Conservation (phyloP, 768 basidiomycete species). For the Mrakia frigida region DNA sequence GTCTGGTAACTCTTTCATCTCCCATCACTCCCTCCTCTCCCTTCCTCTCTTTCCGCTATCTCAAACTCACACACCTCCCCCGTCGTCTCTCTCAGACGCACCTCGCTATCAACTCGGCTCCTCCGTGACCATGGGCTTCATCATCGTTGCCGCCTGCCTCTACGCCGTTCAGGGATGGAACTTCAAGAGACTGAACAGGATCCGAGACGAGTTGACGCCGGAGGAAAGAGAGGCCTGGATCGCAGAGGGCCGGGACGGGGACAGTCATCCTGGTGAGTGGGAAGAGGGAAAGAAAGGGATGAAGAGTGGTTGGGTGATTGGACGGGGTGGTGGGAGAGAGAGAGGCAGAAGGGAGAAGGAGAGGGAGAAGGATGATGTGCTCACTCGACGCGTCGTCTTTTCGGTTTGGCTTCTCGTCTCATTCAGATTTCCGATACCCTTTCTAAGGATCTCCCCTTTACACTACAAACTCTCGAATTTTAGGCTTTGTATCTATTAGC, state of each 20-base stretch:
- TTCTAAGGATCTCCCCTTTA: no score
- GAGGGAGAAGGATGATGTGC: slow-evolving; percentile 16
- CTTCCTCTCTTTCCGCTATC: neutral
- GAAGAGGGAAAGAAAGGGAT: neutral
- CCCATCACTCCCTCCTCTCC: neutral
- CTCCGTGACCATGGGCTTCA: slow-evolving; percentile 4
- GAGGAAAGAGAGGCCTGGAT: neutral
- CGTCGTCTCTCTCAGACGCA: neutral
- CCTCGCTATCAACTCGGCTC: neutral
- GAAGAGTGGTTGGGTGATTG: neutral
- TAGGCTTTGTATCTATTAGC: no score
- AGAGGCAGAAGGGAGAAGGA: slow-evolving; percentile 29
- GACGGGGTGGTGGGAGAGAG: neutral
- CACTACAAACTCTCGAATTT: no score
- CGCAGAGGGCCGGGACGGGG: slow-evolving; percentile 57
- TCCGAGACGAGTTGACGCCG: neutral
- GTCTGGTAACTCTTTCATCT: neutral
- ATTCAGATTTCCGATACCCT: no score
- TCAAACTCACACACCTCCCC: neutral
- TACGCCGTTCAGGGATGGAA: slow-evolving; percentile 12
- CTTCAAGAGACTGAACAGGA: neutral
- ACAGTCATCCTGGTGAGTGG: slow-evolving; percentile 38
- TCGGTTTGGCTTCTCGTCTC: neutral
- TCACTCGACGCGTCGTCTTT: neutral
- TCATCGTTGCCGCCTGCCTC: neutral